Evolutionary conservation across 441 rosid species (phyloP), one percentile per base, ranked within the genome.

Genomic region (Euphorbia corollata): DNA sequence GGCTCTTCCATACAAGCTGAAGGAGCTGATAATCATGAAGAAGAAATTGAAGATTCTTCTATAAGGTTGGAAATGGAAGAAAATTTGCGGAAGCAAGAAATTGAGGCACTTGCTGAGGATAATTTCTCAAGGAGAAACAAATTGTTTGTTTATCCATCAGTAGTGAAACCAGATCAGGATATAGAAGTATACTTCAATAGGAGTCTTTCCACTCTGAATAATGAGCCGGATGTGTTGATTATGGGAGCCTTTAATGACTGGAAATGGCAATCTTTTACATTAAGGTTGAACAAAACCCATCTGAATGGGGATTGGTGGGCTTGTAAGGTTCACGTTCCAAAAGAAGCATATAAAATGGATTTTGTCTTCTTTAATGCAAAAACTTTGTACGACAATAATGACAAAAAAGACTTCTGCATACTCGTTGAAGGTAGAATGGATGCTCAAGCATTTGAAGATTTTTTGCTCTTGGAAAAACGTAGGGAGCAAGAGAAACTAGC

Each of bases 211-310:
- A 71, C 82, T 63, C 83, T 93, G 71, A 75, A 68, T 8, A 71
- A 77, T 27, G 96, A 89, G 65, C 77, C 86, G 0, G 92, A 91
- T 74, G 65, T 89, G 77, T 74, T 94, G 60, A 78, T 89, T 67
- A 91, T 91, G 96, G 97, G 97, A 41, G 93, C 96, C 47, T 94
- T 94, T 66, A 94, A 94, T 74, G 91, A 86, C 27, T 91, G 99
- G 99, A 86, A 89, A 77, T 93, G 93, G 93, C 88, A 85, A 69
- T 86, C 91, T 58, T 93, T 93, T 70, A 82, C 92, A 0, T 60
- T 77, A 53, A 87, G 87, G 81, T 80, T 89, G 76, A 86, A 82
- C 69, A 84, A 83, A 80, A 79, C 88, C 68, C 73, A 80, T 68
- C 75, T 89, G 53, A 70, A 75, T 18, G 84, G 86, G 72, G 96